Evolutionary conservation across 768 basidiomycete genomes (phyloP).

Genomic region (Pleurotus tuoliensis): DNA sequence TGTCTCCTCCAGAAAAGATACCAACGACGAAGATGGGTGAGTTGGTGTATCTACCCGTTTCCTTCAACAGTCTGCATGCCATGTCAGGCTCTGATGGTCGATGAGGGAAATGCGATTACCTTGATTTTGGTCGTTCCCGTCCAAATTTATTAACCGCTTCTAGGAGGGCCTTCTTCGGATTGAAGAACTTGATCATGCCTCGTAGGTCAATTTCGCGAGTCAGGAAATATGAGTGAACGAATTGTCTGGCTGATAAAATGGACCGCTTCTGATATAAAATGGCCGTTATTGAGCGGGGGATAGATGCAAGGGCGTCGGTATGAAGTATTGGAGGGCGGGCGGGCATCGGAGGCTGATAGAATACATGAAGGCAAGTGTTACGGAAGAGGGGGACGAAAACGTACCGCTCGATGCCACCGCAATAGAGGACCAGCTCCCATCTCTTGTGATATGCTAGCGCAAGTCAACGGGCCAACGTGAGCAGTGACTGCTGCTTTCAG

Average conservation of each 20-base stretch:
- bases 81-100: neutral
- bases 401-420: conserved; percentile 77
- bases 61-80: conserved; percentile 69
- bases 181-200: conserved; percentile 72
- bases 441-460: conserved; percentile 81
- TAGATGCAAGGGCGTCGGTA: conserved; percentile 84
- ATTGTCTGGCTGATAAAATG: conserved; percentile 79
- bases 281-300: conserved; percentile 83
- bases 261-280: conserved; percentile 87
- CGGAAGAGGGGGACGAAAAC: conserved; percentile 19
- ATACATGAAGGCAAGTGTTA: neutral
- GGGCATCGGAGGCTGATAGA: conserved; percentile 41
- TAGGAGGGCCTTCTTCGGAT: conserved; percentile 75
- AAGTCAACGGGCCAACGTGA: conserved; percentile 83
- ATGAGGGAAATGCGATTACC: conserved; percentile 37
- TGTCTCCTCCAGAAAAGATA: conserved; percentile 76
- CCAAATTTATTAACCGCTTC: conserved; percentile 70
- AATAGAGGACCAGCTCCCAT: conserved; percentile 76
- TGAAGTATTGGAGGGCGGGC: conserved; percentile 55
- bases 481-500: conserved; percentile 89
- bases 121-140: conserved; percentile 62
- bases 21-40: conserved; percentile 96
- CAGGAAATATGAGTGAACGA: conserved; percentile 88
- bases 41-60: conserved; percentile 88
- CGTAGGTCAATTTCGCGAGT: conserved; percentile 79